These are phyloP conservation scores for Fragaria vesca DNA, from an alignment of 306 rosid genomes.

Conservation along the genomic window DNA sequence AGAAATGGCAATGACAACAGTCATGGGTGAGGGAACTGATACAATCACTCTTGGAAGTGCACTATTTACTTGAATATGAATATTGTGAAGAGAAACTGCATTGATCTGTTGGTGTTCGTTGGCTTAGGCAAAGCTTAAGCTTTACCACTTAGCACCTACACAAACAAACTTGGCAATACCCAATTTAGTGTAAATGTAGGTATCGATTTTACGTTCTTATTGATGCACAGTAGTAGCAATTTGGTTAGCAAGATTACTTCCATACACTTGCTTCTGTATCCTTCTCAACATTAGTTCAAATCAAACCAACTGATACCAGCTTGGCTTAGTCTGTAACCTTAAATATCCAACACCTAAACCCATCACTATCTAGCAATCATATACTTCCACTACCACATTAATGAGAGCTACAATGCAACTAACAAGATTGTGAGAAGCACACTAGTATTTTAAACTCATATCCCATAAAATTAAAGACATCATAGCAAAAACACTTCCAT, in stretches of 20 bases:
- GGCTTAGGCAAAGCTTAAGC: conserved; percentile 27
- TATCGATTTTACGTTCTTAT: conserved; percentile 8
- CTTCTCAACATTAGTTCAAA: background rate
- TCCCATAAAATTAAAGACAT: background rate
- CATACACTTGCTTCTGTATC: background rate
- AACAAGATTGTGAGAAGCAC: background rate
- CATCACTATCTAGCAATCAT: background rate
- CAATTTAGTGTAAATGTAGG: conserved; percentile 14
- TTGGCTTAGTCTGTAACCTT: background rate
- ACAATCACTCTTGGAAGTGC: conserved; percentile 37
- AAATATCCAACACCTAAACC: background rate
- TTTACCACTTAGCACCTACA: conserved; percentile 15
- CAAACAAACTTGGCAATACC: conserved; percentile 13
- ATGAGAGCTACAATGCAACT: background rate
- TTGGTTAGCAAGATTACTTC: background rate
- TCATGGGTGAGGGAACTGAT: conserved; percentile 50
- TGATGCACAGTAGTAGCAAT: conserved; percentile 1
- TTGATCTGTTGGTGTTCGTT: conserved; percentile 13
- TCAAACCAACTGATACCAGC: background rate
- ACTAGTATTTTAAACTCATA: background rate
- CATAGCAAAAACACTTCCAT: background rate
- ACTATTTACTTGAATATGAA: conserved; percentile 33
- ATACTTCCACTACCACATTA: background rate
- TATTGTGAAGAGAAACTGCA: too few species aligned
- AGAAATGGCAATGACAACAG: conserved; percentile 45